phyloP scores from a whole-genome alignment of 768 basidiomycete species.

The Auriscalpium microsporum region DNA sequence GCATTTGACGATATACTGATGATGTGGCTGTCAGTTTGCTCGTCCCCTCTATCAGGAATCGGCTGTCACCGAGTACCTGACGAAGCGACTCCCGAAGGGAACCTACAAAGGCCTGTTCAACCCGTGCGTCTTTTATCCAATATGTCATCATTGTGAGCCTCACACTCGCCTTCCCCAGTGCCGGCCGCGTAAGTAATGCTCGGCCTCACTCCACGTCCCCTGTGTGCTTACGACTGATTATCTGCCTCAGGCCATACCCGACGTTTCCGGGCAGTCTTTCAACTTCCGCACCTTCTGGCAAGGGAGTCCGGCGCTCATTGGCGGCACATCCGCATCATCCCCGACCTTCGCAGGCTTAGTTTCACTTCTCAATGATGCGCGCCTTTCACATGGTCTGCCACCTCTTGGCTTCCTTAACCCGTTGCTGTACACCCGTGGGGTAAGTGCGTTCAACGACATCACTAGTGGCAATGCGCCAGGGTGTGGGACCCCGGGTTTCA shows the following conservation, averaged over 20 bases:
- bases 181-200: constrained; percentile 37
- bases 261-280: constrained; percentile 47
- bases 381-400: constrained; percentile 31
- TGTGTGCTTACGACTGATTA: neutral
- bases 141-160: constrained; percentile 13
- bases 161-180: neutral
- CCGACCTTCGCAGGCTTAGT: constrained; percentile 50
- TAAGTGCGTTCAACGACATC: constrained; percentile 47
- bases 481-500: constrained; percentile 60
- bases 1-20: neutral
- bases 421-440: constrained; percentile 39
- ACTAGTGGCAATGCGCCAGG: constrained; percentile 46
- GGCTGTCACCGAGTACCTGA: constrained; percentile 35
- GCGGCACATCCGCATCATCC: constrained; percentile 52
- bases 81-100: constrained; percentile 31
- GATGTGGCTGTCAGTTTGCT: constrained; percentile 29
- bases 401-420: constrained; percentile 66
- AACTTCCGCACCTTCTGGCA: constrained; percentile 36
- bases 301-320: constrained; percentile 27
- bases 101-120: constrained; percentile 51
- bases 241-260: constrained; percentile 40
- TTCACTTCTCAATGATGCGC: constrained; percentile 42
- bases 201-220: neutral
- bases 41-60: constrained; percentile 46
- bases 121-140: constrained; percentile 34